Conservation (phyloP, 352 stramenopile genomes). For the Phytophthora crassamura region DNA sequence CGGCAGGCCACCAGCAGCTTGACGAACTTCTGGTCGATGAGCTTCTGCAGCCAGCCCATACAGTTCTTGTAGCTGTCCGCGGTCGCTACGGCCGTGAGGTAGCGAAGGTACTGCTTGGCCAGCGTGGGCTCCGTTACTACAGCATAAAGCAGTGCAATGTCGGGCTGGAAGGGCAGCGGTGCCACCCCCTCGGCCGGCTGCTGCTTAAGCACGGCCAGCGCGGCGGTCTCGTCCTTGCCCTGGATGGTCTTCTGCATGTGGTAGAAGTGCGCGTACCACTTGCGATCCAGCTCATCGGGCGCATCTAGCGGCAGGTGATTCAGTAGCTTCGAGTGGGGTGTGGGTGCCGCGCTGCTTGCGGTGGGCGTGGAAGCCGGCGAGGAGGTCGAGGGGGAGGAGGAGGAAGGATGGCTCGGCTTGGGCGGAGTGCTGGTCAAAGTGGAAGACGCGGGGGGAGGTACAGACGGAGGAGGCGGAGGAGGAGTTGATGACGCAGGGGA, state of each 20-base stretch:
- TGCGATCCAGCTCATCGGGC: slow-evolving; percentile 82
- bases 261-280: slow-evolving; percentile 89
- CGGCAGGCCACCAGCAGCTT: slow-evolving; percentile 80
- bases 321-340: slow-evolving; percentile 76
- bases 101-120: slow-evolving; percentile 80
- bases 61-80: slow-evolving; percentile 80
- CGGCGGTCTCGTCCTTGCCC: slow-evolving; percentile 65
- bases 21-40: slow-evolving; percentile 85
- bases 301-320: slow-evolving; percentile 76
- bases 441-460: slow-evolving; percentile 41
- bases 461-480: slow-evolving; percentile 45
- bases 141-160: slow-evolving; percentile 82
- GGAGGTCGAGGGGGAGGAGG: slow-evolving; percentile 1
- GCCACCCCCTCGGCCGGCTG: slow-evolving; percentile 40
- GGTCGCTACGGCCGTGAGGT: slow-evolving; percentile 63
- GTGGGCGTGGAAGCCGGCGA: slow-evolving; percentile 40
- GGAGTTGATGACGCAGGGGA: slow-evolving; percentile 19
- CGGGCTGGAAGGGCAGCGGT: slow-evolving; percentile 72
- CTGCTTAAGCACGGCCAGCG: slow-evolving; percentile 70
- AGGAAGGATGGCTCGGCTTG: neutral
- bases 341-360: slow-evolving; percentile 26
- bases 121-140: slow-evolving; percentile 75
- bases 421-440: slow-evolving; percentile 10
- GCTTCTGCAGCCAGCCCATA: slow-evolving; percentile 78
- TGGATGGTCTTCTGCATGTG: slow-evolving; percentile 87